phyloP scores from a whole-genome alignment of 306 rosid genomes.

The Gastrolobium villosum region DNA sequence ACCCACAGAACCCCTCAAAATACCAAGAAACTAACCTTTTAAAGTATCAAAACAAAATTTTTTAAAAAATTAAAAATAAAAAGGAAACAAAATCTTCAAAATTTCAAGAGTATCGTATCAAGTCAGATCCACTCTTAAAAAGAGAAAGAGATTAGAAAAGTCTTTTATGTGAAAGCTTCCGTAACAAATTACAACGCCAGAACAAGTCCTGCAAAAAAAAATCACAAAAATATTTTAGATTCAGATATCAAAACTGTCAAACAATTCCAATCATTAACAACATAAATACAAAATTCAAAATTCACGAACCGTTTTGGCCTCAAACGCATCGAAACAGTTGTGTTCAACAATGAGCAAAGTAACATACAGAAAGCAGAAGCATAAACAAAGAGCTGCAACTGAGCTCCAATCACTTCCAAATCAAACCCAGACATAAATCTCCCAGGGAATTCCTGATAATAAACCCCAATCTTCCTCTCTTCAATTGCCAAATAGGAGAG shows the following conservation, averaged over 20 bases:
- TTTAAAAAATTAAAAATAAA: not conserved
- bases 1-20: conserved; percentile 55
- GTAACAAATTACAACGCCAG: conserved; percentile 62
- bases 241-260: not conserved
- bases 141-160: conserved; percentile 63
- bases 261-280: not conserved
- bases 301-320: conserved; percentile 65
- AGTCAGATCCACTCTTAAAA: conserved; percentile 76
- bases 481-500: conserved; percentile 25
- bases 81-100: not conserved
- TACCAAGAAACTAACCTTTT: conserved; percentile 34
- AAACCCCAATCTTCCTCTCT: not conserved
- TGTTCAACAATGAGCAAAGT: conserved; percentile 55
- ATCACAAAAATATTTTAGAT: conserved; percentile 9
- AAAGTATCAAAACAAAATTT: conserved; percentile 1
- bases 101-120: conserved; percentile 48
- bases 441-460: not conserved
- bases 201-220: conserved; percentile 66
- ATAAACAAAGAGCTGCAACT: conserved; percentile 64
- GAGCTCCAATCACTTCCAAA: conserved; percentile 74
- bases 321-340: conserved; percentile 81
- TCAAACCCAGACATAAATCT: conserved; percentile 80
- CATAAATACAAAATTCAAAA: not conserved
- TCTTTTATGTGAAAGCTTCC: conserved; percentile 63
- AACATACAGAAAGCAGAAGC: conserved; percentile 55